These are phyloP conservation scores for Cutaneotrichosporon arboriforme DNA, from an alignment of 1,284 basidiomycete genomes.

Conservation along the genomic window DNA sequence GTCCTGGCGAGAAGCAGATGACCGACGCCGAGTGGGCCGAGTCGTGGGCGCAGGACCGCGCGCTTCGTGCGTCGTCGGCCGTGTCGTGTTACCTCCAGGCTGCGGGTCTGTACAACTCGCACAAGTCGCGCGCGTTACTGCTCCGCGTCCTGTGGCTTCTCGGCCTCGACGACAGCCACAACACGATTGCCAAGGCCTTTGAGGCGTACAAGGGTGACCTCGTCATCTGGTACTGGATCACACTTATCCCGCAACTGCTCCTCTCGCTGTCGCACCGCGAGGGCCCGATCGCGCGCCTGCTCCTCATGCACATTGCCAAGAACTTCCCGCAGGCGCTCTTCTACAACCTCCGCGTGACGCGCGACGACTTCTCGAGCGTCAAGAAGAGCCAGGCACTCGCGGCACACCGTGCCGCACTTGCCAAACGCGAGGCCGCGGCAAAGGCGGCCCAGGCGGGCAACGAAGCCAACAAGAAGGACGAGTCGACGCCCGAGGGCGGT, in stretches of 20 bases:
- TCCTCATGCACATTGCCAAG: constrained; percentile 87
- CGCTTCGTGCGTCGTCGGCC: constrained; percentile 76
- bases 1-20: constrained; percentile 61
- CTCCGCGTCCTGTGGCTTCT: constrained; percentile 95
- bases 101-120: constrained; percentile 89
- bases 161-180: constrained; percentile 76
- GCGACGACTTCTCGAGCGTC: constrained; percentile 69
- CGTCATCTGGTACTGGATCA: constrained; percentile 99
- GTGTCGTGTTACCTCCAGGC: constrained; percentile 98
- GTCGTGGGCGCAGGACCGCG: constrained; percentile 45
- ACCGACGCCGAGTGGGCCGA: constrained; percentile 52
- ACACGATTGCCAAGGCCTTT: constrained; percentile 75
- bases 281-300: constrained; percentile 83
- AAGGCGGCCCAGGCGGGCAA: constrained; percentile 50
- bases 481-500: constrained; percentile 47
- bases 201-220: constrained; percentile 96
- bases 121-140: constrained; percentile 86
- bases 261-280: constrained; percentile 85
- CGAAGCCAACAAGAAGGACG: constrained; percentile 8
- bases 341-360: constrained; percentile 86
- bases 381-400: constrained; percentile 38
- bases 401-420: constrained; percentile 12
- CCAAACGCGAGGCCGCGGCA: constrained; percentile 27
- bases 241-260: constrained; percentile 93
- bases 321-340: constrained; percentile 95